A percentile compares a stretch with the other conserved stretches of the same genome.
Conservation (phyloP, 2,329 filamentous ascomycete species). For the Paraphaeosphaeria sporulosa region DNA sequence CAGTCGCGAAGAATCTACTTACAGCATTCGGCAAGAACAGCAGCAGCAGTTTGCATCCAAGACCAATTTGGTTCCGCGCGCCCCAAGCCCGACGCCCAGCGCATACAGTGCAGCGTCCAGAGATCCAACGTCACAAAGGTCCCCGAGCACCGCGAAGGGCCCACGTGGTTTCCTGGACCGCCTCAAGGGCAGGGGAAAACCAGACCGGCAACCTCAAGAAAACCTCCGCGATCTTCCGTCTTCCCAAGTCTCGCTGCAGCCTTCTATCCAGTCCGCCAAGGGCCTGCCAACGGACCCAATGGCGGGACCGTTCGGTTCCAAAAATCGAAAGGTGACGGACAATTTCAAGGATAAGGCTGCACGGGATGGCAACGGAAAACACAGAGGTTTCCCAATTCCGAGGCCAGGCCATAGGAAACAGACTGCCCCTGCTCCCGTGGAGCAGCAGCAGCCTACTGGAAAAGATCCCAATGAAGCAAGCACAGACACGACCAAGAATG, state of each 20-base stretch:
- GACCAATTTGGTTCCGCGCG: constrained; percentile 64
- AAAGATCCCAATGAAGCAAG: constrained; percentile 56
- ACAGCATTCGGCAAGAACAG: constrained; percentile 54
- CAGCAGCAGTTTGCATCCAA: constrained; percentile 54
- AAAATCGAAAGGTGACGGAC: constrained; percentile 33
- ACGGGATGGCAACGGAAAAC: constrained; percentile 39
- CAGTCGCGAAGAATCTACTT: constrained; percentile 76
- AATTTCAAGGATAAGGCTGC: constrained; percentile 30
- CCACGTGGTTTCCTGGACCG: constrained; percentile 63
- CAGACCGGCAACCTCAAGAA: constrained; percentile 47
- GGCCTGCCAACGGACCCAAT: constrained; percentile 37
- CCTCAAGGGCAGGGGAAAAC: constrained; percentile 60
- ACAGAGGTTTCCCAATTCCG: constrained; percentile 62
- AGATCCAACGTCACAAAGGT: constrained; percentile 58
- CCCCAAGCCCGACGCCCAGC: constrained; percentile 84
- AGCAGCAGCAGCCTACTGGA: constrained; percentile 32
- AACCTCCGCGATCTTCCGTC: constrained; percentile 50
- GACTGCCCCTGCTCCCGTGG: constrained; percentile 14
- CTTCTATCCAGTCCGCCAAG: constrained; percentile 40
- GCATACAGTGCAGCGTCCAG: constrained; percentile 67
- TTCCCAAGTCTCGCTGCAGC: constrained; percentile 52
- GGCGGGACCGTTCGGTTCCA: constrained; percentile 32
- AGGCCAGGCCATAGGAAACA: constrained; percentile 44
- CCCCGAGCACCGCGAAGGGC: constrained; percentile 60
- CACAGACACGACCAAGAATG: constrained; percentile 57